Conservation (phyloP, 2,329 filamentous ascomycete species). For the Lasiodiplodia gonubiensis region DNA sequence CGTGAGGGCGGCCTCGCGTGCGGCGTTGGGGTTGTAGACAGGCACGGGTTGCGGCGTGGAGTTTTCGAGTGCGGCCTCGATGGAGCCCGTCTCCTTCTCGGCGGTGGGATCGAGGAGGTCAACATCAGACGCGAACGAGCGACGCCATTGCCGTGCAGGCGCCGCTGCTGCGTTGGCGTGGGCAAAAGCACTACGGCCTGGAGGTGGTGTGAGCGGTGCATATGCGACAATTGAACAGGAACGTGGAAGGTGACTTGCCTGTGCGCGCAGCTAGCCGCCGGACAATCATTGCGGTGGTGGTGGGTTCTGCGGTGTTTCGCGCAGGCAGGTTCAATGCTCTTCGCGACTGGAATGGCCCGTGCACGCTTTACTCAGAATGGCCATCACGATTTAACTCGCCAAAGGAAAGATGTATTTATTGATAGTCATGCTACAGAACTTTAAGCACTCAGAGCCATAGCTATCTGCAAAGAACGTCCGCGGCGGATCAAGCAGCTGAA, state of each 20-base stretch:
- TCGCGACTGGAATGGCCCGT: neutral
- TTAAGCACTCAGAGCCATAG: too few relatives aligned
- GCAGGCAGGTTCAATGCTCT: slow-evolving; percentile 5
- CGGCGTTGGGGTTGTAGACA: slow-evolving; percentile 34
- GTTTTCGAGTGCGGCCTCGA: slow-evolving; percentile 44
- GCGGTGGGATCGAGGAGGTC: slow-evolving; percentile 42
- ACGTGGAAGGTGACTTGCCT: slow-evolving; percentile 36
- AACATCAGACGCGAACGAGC: slow-evolving; percentile 42
- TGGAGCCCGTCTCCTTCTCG: slow-evolving; percentile 38
- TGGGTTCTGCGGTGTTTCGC: neutral
- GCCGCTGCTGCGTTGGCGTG: slow-evolving; percentile 25
- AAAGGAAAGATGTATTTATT: neutral
- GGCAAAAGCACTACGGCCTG: slow-evolving; percentile 46
- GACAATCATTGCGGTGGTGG: slow-evolving; percentile 48
- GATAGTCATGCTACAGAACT: too few relatives aligned
- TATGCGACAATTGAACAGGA: slow-evolving; percentile 20
- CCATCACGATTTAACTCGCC: neutral
- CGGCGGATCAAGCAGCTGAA: too few relatives aligned
- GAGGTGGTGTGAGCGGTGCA: slow-evolving; percentile 17
- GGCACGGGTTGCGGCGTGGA: slow-evolving; percentile 31
- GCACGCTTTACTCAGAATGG: slow-evolving; percentile 6
- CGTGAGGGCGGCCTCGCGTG: slow-evolving; percentile 31
- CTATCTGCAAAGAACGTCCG: too few relatives aligned
- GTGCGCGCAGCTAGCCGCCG: slow-evolving; percentile 49
- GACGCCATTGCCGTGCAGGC: slow-evolving; percentile 34